These are phyloP conservation scores for Cyclospora cayetanensis DNA, from an alignment of 169 alveolate genomes.

Conservation along the genomic window DNA sequence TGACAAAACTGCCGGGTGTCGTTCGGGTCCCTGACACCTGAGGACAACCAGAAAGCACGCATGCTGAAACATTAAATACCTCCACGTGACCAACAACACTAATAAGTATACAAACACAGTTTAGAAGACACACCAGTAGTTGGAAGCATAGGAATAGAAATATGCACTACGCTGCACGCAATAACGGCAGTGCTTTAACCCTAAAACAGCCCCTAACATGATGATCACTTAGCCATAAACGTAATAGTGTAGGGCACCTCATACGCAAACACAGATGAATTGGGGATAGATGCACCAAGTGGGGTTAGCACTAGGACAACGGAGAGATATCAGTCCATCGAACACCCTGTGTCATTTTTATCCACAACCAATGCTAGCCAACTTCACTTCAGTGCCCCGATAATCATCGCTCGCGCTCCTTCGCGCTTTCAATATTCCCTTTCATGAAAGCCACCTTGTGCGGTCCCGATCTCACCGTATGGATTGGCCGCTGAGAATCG, in stretches of 20 bases:
- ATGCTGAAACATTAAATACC: neutral
- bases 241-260: neutral
- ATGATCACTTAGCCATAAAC: neutral
- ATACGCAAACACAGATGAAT: too few relatives aligned
- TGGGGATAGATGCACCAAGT: too few relatives aligned
- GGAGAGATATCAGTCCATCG: too few relatives aligned
- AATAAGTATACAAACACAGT: neutral
- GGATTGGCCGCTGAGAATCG: conserved; percentile 79
- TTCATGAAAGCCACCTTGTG: too few relatives aligned
- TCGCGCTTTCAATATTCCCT: too few relatives aligned
- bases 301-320: too few relatives aligned
- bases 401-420: too few relatives aligned
- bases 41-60: neutral
- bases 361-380: too few relatives aligned
- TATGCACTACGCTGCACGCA: neutral
- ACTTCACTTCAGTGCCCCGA: too few relatives aligned
- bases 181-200: neutral
- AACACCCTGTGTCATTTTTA: too few relatives aligned
- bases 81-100: neutral
- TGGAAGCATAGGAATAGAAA: neutral
- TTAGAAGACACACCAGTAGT: neutral
- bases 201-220: neutral
- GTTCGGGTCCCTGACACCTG: conserved; percentile 67
- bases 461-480: conserved; percentile 75
- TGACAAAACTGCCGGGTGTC: conserved; percentile 78